Evolutionary conservation across 805 yeast species (phyloP), one percentile per base, ranked within the genome.

Genomic region (Yarrowia sp.): DNA sequence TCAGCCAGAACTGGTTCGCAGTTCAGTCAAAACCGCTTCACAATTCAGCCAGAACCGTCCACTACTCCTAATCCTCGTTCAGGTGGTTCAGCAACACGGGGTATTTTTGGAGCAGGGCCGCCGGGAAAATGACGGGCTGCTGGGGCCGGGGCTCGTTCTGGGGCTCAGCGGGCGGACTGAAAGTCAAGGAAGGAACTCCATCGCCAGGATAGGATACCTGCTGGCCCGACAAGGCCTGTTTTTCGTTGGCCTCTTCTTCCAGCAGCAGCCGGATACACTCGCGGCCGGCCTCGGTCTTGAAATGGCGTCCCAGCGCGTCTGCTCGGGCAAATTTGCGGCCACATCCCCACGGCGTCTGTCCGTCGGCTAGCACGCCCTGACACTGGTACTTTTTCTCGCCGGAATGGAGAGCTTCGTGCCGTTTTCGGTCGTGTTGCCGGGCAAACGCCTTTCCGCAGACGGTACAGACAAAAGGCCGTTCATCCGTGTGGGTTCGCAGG

Each of bases 401-500:
- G 20, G 87, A 84, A 73, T 90, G 95, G n/a, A 90, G 78, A 19
- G 84, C 80, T 74, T 90, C 93, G 75, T 90, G 95, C 60, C 95
- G 83, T 72, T 87, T 87, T 67, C 88, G 82, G 75, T 90, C 95
- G 73, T 90, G 94, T 67, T 87, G 86, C 20, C 95, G 80, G 2
- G 94, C 92, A 81, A 90, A 90, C 10, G 87, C 84, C 74, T 87
- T 86, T 19, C 83, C 80, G 75, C 95, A 90, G 67, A 81, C 80
- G 19, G 83, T 76, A 74, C 95, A 90, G 55, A 83, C 82, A 77
- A 80, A 89, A 7, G 95, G 95, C 68, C 88, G 85, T 61, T 87
- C 93, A 58, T 84, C 82, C 6, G 91, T 87, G 75, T 90, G 99
- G 0, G 98, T 94, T 69, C 97, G 81, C 74, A 90, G 80, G 78